phyloP scores from a whole-genome alignment of 208 protist species.

The Wallacemonas collosoma region DNA sequence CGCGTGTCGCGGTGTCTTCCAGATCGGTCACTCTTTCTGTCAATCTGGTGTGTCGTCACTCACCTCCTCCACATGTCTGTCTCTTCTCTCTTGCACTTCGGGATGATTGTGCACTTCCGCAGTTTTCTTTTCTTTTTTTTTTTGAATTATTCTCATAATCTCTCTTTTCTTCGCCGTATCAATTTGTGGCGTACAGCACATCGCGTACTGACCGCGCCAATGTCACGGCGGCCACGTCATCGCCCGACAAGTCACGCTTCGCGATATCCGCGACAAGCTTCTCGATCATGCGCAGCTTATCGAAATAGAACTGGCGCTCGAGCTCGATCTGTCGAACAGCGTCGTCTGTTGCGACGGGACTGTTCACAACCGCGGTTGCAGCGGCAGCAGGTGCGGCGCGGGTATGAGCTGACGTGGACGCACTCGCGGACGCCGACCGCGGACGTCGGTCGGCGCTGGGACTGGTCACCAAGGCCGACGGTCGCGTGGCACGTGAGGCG shows the following conservation, averaged over 20 bases:
- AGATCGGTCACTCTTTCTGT: too few relatives aligned
- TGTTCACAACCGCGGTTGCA: background rate
- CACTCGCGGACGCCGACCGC: background rate
- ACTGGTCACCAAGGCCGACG: background rate
- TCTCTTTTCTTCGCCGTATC: background rate
- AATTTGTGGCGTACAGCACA: constrained; percentile 51
- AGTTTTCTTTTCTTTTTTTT: background rate
- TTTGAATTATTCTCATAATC: background rate
- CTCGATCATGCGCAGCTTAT: constrained; percentile 80
- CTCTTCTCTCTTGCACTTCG: too few relatives aligned
- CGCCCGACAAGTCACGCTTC: constrained; percentile 21
- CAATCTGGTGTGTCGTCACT: too few relatives aligned
- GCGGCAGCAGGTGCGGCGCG: background rate
- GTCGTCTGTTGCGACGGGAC: background rate
- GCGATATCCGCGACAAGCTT: constrained; percentile 39
- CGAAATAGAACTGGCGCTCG: constrained; percentile 82
- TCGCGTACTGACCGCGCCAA: constrained; percentile 48
- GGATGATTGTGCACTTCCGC: too few relatives aligned
- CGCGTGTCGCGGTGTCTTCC: too few relatives aligned
- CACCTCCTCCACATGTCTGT: too few relatives aligned
- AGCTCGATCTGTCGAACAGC: constrained; percentile 25
- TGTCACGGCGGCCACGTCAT: constrained; percentile 26
- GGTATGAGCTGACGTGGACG: background rate
- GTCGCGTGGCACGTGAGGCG: background rate
- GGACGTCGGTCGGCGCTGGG: background rate